Percentiles rank a stretch among this genome's conserved stretches.
These are phyloP conservation scores for Colletotrichum tofieldiae DNA, from an alignment of 2,329 filamentous ascomycete genomes.

Conservation along the genomic window DNA sequence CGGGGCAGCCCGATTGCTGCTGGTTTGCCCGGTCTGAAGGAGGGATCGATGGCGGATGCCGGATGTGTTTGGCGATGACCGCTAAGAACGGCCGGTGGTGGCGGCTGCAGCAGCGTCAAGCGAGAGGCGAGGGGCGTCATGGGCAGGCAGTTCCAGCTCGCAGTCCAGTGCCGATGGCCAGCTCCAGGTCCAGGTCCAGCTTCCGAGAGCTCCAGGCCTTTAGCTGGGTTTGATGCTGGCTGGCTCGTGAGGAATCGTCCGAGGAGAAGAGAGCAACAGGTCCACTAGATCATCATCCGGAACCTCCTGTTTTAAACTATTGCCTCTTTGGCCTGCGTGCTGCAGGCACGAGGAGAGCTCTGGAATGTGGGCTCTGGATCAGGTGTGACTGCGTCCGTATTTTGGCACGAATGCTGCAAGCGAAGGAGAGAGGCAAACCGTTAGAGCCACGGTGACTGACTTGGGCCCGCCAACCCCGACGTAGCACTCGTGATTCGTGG, in stretches of 20 bases:
- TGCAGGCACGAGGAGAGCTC: conserved; percentile 33
- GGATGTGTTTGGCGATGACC: conserved; percentile 19
- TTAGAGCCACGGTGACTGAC: conserved; percentile 1
- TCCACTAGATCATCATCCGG: conserved; percentile 29
- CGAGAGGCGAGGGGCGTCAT: conserved; percentile 26
- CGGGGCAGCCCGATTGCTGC: conserved; percentile 29
- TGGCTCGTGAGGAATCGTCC: conserved; percentile 11
- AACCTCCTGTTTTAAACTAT: conserved; percentile 41
- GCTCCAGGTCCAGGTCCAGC: background rate
- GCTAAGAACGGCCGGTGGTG: conserved; percentile 36
- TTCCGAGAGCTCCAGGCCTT: conserved; percentile 6
- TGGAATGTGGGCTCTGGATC: conserved; percentile 34
- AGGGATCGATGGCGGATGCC: conserved; percentile 22
- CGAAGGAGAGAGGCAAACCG: conserved; percentile 2
- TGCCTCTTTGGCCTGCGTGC: conserved; percentile 30
- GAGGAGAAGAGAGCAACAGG: background rate
- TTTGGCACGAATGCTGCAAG: background rate
- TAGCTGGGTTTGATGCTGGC: background rate
- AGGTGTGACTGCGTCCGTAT: conserved; percentile 10
- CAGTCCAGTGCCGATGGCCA: conserved; percentile 18
- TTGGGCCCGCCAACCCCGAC: background rate
- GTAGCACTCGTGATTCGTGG: conserved; percentile 9
- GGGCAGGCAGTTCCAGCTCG: conserved; percentile 19
- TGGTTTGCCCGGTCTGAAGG: background rate
- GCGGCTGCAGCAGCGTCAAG: conserved; percentile 42